Conservation (phyloP, 1,139 yeast species). For the Debaryomyces sp. region DNA sequence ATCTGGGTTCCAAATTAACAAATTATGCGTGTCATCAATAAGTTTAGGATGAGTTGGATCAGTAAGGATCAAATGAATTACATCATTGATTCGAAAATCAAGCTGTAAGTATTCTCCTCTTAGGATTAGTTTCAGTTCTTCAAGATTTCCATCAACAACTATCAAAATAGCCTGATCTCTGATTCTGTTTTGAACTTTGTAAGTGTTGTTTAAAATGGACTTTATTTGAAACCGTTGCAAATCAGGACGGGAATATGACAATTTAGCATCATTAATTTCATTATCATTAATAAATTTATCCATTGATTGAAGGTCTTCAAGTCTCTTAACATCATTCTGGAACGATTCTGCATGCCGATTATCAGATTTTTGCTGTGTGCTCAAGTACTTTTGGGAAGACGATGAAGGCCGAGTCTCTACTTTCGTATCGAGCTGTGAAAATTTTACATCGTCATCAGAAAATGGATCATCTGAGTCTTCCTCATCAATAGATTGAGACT, state of each 20-base stretch:
- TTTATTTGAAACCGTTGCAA: constrained; percentile 54
- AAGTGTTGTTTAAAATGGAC: constrained; percentile 36
- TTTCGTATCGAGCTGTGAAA: background rate
- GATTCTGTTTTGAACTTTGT: constrained; percentile 27
- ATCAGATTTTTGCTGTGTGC: constrained; percentile 17
- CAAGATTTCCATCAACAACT: constrained; percentile 41
- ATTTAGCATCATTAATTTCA: constrained; percentile 35
- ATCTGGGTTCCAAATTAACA: constrained; percentile 85
- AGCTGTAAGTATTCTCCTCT: constrained; percentile 53
- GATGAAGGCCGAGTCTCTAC: background rate
- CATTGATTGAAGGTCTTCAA: constrained; percentile 21
- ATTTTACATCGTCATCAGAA: constrained; percentile 9
- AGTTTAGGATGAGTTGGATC: constrained; percentile 37
- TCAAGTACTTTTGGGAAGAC: background rate
- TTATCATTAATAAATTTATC: constrained; percentile 12
- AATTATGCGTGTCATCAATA: constrained; percentile 61
- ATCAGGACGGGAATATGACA: constrained; percentile 48
- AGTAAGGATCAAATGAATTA: constrained; percentile 61
- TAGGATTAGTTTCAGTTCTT: constrained; percentile 42
- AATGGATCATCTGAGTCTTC: constrained; percentile 9
- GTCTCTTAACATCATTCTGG: constrained; percentile 28
- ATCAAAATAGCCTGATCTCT: constrained; percentile 53
- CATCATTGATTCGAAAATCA: constrained; percentile 48
- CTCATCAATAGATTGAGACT: background rate
- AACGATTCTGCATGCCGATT: constrained; percentile 27